Percentiles rank a stretch among this genome's conserved stretches.
These are phyloP conservation scores for Russula foetens DNA, from an alignment of 768 basidiomycete species.

Conservation along the genomic window DNA sequence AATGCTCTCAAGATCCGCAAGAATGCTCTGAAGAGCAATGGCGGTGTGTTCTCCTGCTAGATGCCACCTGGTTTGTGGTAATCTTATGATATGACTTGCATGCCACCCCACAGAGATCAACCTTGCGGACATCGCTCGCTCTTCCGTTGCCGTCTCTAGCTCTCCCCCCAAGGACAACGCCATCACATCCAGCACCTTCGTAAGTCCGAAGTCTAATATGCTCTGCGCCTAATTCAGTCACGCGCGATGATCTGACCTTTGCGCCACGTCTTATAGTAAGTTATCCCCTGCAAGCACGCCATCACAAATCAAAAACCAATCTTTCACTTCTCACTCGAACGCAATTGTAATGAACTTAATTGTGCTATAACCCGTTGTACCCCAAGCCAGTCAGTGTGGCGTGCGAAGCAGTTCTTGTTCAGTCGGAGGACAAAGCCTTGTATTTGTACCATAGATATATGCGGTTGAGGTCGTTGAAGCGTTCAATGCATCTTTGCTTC, in stretches of 20 bases:
- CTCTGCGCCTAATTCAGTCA: background rate
- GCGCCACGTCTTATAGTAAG: slow-evolving; percentile 5
- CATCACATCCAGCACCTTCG: background rate
- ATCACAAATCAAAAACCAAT: slow-evolving; percentile 2
- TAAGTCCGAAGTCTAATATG: background rate
- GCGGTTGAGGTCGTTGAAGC: background rate
- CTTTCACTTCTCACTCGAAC: background rate
- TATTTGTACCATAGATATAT: slow-evolving; percentile 10
- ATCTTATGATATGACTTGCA: background rate
- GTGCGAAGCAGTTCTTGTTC: background rate
- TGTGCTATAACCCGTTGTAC: background rate
- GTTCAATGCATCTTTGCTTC: background rate
- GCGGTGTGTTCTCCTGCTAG: slow-evolving; percentile 7
- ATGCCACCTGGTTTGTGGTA: too few species aligned
- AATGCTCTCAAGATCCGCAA: slow-evolving; percentile 62
- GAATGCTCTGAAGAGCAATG: slow-evolving; percentile 60
- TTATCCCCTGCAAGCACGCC: slow-evolving; percentile 5
- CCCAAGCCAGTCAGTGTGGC: background rate
- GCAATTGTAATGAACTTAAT: background rate
- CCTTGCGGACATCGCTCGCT: slow-evolving; percentile 74
- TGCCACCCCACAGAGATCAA: slow-evolving; percentile 34
- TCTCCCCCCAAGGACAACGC: slow-evolving; percentile 33
- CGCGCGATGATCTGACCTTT: slow-evolving; percentile 1
- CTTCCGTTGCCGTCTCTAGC: slow-evolving; percentile 60
- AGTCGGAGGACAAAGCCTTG: background rate